Base-by-base conservation (phyloP, 1,139 yeast genomes). In the Pneumocystis oryctolagi region DNA sequence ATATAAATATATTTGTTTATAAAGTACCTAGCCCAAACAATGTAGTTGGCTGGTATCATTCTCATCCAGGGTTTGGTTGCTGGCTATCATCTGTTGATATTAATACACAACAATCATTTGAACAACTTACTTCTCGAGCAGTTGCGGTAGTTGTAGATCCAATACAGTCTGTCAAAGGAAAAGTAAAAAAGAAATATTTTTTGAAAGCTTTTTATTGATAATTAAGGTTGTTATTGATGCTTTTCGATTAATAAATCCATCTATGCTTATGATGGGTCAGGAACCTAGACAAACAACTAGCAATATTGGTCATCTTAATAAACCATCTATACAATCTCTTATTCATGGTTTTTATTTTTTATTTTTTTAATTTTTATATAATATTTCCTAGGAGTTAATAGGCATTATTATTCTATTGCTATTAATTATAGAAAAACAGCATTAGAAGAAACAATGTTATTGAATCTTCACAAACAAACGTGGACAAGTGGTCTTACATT, bases 31-130 rank as follows among this genome's bases (percentile, higher is more conserved):
- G 97, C 89, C 76, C 96, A 90, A 66, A 65, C 74, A 89, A 89
- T 89, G 98, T 94, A 68, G 97, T 90, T 61, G 97, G 97, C 58
- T 90, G 97, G 99, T 94, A 94, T 78, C 99, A 92, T 73, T 90
- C 97, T 34, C 98, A 92, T 76, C 98, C 98, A 1, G 98, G 98
- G 28, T 92, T 90, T 73, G 98, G 98, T n/a, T 92, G 98, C 78
- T 92, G 98, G 97, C 80, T 92, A 70, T 89, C 97, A 6, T 84
- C 94, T 31, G 97, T 92, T 57, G 99, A 92, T 81, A 95, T 94
- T 65, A 89, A 89, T 73, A 92, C 99, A 1, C 99, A 92, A 72
- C 96, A 92, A 73, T 87, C 96, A 59, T 94, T 92, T 74, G 98
- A 92, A 73, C 97, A 90, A 75, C 83, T 94, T 73, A 90, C 90